These are phyloP conservation scores for Schizophyllum commune DNA, from an alignment of 1,284 basidiomycete species.

Conservation along the genomic window DNA sequence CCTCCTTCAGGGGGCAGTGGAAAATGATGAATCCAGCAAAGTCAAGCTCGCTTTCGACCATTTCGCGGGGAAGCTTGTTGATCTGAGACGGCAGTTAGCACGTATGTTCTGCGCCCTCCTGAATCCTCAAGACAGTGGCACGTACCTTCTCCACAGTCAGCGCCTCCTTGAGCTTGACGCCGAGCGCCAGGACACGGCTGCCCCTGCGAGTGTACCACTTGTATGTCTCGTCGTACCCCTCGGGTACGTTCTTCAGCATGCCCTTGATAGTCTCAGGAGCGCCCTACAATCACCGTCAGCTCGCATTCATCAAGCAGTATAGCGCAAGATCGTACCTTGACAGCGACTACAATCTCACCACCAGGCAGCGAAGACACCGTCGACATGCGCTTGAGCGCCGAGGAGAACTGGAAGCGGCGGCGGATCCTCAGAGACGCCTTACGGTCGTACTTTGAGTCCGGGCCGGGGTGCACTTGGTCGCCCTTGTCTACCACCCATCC, in stretches of 20 bases:
- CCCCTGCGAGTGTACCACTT: slow-evolving; percentile 90
- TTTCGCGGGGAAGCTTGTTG: slow-evolving; percentile 72
- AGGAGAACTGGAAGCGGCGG: slow-evolving; percentile 93
- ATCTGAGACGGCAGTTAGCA: slow-evolving; percentile 44
- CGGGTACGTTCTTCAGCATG: slow-evolving; percentile 74
- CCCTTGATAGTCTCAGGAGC: slow-evolving; percentile 90
- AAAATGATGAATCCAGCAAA: slow-evolving; percentile 95
- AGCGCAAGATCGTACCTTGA: slow-evolving; percentile 41
- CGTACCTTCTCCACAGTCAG: slow-evolving; percentile 61
- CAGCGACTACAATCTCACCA: slow-evolving; percentile 56
- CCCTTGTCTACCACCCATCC: slow-evolving; percentile 84
- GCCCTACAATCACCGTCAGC: slow-evolving; percentile 29
- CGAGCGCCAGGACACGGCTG: slow-evolving; percentile 86
- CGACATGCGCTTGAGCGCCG: slow-evolving; percentile 92
- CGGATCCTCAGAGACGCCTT: slow-evolving; percentile 58
- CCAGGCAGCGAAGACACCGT: slow-evolving; percentile 72
- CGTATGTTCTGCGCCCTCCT: too few species aligned
- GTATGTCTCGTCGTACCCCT: slow-evolving; percentile 84
- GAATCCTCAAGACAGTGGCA: not conserved
- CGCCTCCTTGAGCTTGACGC: slow-evolving; percentile 72
- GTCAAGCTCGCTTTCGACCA: slow-evolving; percentile 68
- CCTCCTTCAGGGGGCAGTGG: slow-evolving; percentile 92
- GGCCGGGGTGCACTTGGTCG: slow-evolving; percentile 60
- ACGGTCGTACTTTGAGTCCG: slow-evolving; percentile 47
- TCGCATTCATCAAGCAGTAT: too few species aligned